Evolutionary conservation across 78 protist genomes (phyloP), one percentile per base, ranked within the genome.

Genomic region (Mastigamoeba balamuthi): DNA sequence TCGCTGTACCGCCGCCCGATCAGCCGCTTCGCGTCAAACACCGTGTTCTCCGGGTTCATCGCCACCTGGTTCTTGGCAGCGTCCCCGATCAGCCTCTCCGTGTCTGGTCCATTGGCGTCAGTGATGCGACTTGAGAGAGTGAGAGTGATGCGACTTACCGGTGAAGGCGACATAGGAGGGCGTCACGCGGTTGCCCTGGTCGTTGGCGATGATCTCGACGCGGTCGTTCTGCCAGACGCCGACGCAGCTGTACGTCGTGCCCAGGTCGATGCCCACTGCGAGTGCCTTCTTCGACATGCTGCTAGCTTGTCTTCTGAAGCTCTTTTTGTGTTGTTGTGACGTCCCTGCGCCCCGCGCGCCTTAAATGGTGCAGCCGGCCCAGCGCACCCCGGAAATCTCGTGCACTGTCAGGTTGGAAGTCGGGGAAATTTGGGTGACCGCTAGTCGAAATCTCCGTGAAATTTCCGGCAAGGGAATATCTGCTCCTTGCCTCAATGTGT

Each of bases 141-240:
- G 17, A 25, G 17, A 17, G 35, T 48, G 17, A 17, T 82, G 17
- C 58, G 17, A n/a, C n/a, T n/a, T n/a, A n/a, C n/a, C n/a, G n/a
- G 76, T 84, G 69, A 97, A 97, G 35, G 99, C 98, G 25, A 97
- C 98, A 58, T 82, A 95, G 8, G 98, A 95, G 36, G 97, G 97
- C 1, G 97, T 94, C n/a, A 89, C 91, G 39, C 98, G 84, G 83
- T 91, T 92, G 43, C 98, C 98, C 78, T 91, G 95, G 81, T 95
- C 95, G 77, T 95, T 95, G 25, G 96, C 93, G 70, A 95, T 93
- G 76, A 95, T 95, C 87, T 91, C 95, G 42, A 90, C 89, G 6
- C 81, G 58, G 43, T 80, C 88, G 74, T 80, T 75, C 40, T 80
- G 88, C 86, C 89, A 86, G 37, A 92, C 91, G 27, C 95, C 96